Percentiles rank a stretch among this genome's conserved stretches.
Conservation (phyloP, 2,329 filamentous ascomycete species). For the Calonectria pseudoreteaudii region DNA sequence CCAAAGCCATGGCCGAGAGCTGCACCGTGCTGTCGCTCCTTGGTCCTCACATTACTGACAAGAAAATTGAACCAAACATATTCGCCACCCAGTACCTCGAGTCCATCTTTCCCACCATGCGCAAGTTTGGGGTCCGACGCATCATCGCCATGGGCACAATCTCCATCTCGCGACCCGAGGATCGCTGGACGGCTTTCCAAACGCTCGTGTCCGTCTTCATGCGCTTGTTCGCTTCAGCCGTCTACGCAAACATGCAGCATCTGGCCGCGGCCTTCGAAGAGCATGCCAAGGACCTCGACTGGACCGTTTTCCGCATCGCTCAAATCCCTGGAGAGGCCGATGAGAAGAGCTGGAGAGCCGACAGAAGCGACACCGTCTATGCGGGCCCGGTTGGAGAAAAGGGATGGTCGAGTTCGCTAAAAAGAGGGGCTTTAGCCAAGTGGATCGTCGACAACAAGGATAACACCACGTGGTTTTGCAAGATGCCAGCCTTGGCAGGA, state of each 20-base stretch:
- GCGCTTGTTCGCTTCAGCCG: constrained; percentile 13
- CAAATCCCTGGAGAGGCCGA: constrained; percentile 42
- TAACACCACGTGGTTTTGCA: not conserved
- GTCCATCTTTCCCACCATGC: constrained; percentile 25
- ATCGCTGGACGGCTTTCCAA: constrained; percentile 33
- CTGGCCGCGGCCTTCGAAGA: constrained; percentile 38
- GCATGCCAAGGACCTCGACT: constrained; percentile 40
- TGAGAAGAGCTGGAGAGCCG: constrained; percentile 41
- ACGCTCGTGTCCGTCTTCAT: constrained; percentile 25
- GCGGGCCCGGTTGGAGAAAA: constrained; percentile 34
- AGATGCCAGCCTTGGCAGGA: not conserved
- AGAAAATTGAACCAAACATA: not conserved
- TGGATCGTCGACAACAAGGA: constrained; percentile 44
- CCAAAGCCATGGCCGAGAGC: constrained; percentile 9
- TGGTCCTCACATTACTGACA: constrained; percentile 8
- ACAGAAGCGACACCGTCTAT: constrained; percentile 40
- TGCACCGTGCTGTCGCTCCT: constrained; percentile 26
- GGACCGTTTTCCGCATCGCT: constrained; percentile 44
- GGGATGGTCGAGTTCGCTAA: constrained; percentile 31
- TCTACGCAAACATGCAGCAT: constrained; percentile 35
- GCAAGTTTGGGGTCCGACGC: constrained; percentile 31
- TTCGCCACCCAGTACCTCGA: constrained; percentile 16
- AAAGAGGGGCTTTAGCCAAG: constrained; percentile 37
- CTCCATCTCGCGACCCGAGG: constrained; percentile 41
- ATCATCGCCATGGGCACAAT: constrained; percentile 50